phyloP scores from a whole-genome alignment of 2,329 filamentous ascomycete species.

The Penicillium capsulatum region DNA sequence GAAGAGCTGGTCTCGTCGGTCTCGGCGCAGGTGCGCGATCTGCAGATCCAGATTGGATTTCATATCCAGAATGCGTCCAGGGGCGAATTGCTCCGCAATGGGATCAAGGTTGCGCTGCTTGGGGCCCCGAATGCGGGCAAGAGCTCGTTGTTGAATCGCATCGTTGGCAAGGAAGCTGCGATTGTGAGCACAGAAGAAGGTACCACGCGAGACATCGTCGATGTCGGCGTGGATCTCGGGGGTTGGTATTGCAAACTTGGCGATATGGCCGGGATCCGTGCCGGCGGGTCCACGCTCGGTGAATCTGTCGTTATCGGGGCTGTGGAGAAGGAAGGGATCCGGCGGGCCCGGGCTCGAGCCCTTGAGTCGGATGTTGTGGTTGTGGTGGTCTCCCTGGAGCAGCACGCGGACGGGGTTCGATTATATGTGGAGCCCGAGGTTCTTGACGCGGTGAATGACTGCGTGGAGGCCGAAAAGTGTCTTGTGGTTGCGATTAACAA shows the following conservation, averaged over 20 bases:
- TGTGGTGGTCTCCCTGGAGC: slow-evolving; percentile 71
- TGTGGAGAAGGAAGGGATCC: slow-evolving; percentile 86
- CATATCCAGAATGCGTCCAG: slow-evolving; percentile 75
- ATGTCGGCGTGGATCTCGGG: slow-evolving; percentile 81
- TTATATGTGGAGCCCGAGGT: slow-evolving; percentile 55
- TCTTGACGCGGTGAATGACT: slow-evolving; percentile 49
- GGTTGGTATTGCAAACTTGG: slow-evolving; percentile 92
- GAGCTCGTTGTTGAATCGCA: slow-evolving; percentile 83
- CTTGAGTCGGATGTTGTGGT: slow-evolving; percentile 80
- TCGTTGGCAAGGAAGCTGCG: slow-evolving; percentile 88
- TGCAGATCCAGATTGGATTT: slow-evolving; percentile 60
- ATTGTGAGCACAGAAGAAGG: slow-evolving; percentile 92
- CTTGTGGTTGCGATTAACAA: slow-evolving; percentile 62
- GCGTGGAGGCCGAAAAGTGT: slow-evolving; percentile 48
- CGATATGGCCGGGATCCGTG: slow-evolving; percentile 85
- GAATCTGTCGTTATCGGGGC: slow-evolving; percentile 53
- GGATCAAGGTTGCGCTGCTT: slow-evolving; percentile 79
- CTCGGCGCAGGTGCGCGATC: slow-evolving; percentile 55
- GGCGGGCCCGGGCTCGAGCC: slow-evolving; percentile 75
- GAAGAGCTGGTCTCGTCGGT: slow-evolving; percentile 67
- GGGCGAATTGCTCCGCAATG: slow-evolving; percentile 77
- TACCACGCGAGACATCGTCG: slow-evolving; percentile 89
- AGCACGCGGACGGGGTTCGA: slow-evolving; percentile 26
- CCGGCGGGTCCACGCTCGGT: slow-evolving; percentile 26
- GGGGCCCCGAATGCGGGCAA: slow-evolving; percentile 94